Base-by-base conservation (phyloP, 139 green algal genomes). In the Picochlorum sp. region DNA sequence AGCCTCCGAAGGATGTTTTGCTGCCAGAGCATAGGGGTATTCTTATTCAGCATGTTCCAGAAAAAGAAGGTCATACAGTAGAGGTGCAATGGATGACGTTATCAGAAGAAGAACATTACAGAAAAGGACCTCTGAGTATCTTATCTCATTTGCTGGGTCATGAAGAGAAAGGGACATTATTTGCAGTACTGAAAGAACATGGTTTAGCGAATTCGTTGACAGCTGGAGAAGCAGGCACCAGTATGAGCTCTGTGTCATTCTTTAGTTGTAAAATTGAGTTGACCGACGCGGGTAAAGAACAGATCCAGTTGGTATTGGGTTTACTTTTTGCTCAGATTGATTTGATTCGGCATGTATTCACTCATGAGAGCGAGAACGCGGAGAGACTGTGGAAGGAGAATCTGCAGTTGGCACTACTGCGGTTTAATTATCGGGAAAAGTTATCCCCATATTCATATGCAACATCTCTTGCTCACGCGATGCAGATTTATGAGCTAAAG, bases 351-450 rank as follows among this genome's bases (percentile, higher is more conserved):
- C 18, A 54, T 20, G 16, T 21, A 13, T 54, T 54, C n/a, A 57
- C 26, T 2, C 58, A 59, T 16, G 14, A 21, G 16, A 71, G 52
- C 10, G 78, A 69, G 10, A 57, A 86, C 3, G 73, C 54, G 49
- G 21, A 79, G 63, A 18, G 67, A 61, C 28, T 77, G 10, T 82
- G 65, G 57, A 26, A 75, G 14, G 78, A 84, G 69, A 65, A 73
- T 38, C 52, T 55, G 7, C 57, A 77, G 20, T 65, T 84, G 62
- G 45, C 61, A 47, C 44, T 79, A 49, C 67, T 90, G 59, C 73
- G 79, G 28, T 96, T 96, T 69, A 61, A 94, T 74, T 94, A 84
- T 62, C 64, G 76, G 2, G 89, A 96, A 72, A 91, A 91, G 77
- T 41, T 63, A 24, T 44, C 65, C 2, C 82, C 88, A 9, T 86